Conservation (phyloP, 2,329 filamentous ascomycete species). For the Emmonsia crescens region DNA sequence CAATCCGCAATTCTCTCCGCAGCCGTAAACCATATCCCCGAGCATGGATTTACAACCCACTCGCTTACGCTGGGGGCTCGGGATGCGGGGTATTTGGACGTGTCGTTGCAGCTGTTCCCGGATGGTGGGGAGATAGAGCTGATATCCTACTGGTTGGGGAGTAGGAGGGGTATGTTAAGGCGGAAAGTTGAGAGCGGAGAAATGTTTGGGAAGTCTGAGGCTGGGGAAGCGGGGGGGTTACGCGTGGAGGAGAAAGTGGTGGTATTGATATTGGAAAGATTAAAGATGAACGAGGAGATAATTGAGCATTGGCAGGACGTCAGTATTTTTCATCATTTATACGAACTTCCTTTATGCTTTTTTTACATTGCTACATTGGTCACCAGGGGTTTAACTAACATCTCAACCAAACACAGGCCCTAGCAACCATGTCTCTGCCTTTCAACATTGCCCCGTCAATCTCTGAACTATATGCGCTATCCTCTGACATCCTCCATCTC, state of each 20-base stretch:
- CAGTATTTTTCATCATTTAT: constrained; percentile 20
- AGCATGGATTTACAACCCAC: constrained; percentile 67
- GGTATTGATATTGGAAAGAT: constrained; percentile 60
- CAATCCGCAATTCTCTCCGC: constrained; percentile 71
- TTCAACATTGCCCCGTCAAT: constrained; percentile 65
- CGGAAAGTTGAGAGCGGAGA: constrained; percentile 18
- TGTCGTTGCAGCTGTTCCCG: constrained; percentile 72
- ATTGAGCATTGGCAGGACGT: constrained; percentile 81
- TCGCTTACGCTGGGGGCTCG: constrained; percentile 67
- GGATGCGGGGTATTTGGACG: constrained; percentile 77
- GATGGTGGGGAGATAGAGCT: constrained; percentile 72
- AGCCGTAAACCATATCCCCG: constrained; percentile 67
- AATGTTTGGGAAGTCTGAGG: constrained; percentile 7
- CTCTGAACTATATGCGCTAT: constrained; percentile 64
- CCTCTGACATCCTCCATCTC: constrained; percentile 88
- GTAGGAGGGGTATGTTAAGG: constrained; percentile 28
- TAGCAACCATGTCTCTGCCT: constrained; percentile 82
- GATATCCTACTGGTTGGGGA: constrained; percentile 43
- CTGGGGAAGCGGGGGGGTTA: constrained; percentile 16
- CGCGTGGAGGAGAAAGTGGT: constrained; percentile 56
- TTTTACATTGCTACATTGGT: neutral
- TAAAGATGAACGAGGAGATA: constrained; percentile 63
- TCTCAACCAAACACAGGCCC: constrained; percentile 46
- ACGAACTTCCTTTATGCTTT: neutral
- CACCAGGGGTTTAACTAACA: neutral